Percentiles rank a stretch among this genome's conserved stretches.
Evolutionary conservation across 768 basidiomycete genomes (phyloP).

Genomic region (Phlebiopsis gigantea): DNA sequence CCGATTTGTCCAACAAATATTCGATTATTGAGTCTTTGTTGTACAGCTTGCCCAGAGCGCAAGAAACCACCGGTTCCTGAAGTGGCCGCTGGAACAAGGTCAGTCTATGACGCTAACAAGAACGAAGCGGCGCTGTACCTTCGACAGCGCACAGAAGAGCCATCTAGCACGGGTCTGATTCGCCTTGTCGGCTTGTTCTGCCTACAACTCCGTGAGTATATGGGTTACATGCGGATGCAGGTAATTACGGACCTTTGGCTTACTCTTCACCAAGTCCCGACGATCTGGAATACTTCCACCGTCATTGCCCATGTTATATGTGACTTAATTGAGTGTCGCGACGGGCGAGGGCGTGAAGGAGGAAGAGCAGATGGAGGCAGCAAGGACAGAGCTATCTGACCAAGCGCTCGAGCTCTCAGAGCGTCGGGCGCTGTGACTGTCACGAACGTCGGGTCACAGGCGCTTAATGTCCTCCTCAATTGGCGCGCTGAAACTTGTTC

Average conservation of each 20-base stretch:
- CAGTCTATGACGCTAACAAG: background rate
- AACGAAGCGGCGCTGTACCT: slow-evolving; percentile 53
- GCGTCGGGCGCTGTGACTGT: background rate
- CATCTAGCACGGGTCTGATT: slow-evolving; percentile 84
- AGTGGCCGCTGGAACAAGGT: slow-evolving; percentile 56
- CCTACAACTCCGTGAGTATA: slow-evolving; percentile 34
- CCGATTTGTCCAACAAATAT: slow-evolving; percentile 74
- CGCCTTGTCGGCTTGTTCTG: slow-evolving; percentile 86
- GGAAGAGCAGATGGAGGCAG: background rate
- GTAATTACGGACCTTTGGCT: slow-evolving; percentile 71
- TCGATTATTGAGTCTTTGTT: slow-evolving; percentile 95
- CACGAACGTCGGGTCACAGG: background rate
- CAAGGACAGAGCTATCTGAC: no score
- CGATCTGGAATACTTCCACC: slow-evolving; percentile 86
- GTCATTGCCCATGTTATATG: slow-evolving; percentile 70
- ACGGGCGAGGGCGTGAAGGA: background rate
- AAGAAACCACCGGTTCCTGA: slow-evolving; percentile 85
- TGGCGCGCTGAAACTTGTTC: no score
- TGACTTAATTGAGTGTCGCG: background rate
- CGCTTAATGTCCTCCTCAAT: background rate
- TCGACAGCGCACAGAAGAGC: slow-evolving; percentile 94
- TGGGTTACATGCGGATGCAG: no score
- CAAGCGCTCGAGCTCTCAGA: no score
- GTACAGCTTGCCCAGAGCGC: slow-evolving; percentile 89
- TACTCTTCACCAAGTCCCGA: slow-evolving; percentile 69